Percentiles rank a stretch among this genome's conserved stretches.
Evolutionary conservation across 2,329 filamentous ascomycete genomes (phyloP).

Genomic region (Fusarium nelsonii): DNA sequence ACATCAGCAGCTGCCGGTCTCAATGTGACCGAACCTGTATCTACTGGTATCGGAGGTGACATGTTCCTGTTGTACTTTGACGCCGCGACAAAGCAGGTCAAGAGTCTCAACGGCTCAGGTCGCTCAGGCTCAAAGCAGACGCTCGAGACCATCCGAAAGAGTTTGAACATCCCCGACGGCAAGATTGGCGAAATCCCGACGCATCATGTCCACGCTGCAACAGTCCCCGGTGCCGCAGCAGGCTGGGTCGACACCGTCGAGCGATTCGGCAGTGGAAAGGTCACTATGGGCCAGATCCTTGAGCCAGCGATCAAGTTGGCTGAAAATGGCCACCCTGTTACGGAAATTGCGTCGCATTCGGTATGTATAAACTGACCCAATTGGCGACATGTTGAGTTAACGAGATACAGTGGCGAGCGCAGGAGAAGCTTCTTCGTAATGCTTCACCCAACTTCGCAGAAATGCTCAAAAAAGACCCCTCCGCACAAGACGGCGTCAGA

Average conservation of each 20-base stretch:
- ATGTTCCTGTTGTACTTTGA: constrained; percentile 97
- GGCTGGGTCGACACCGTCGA: constrained; percentile 94
- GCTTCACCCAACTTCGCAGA: constrained; percentile 90
- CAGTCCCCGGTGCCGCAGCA: constrained; percentile 89
- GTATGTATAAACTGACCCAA: constrained; percentile 61
- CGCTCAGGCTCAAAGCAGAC: constrained; percentile 77
- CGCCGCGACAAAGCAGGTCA: constrained; percentile 82
- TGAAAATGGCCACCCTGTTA: constrained; percentile 91
- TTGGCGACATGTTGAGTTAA: neutral
- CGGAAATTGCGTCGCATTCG: constrained; percentile 77
- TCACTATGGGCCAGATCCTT: constrained; percentile 82
- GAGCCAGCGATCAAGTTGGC: constrained; percentile 85
- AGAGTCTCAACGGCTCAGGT: constrained; percentile 93
- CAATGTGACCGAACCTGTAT: constrained; percentile 92
- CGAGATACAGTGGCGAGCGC: constrained; percentile 74
- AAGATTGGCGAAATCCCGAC: constrained; percentile 74
- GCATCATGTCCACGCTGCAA: constrained; percentile 82
- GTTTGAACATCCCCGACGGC: constrained; percentile 73
- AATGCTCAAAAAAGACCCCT: constrained; percentile 83
- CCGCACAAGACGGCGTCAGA: constrained; percentile 75
- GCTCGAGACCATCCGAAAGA: constrained; percentile 76
- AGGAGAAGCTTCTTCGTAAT: constrained; percentile 72
- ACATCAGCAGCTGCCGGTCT: constrained; percentile 78
- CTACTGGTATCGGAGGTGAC: constrained; percentile 95
- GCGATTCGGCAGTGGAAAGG: constrained; percentile 87